Base-by-base conservation (phyloP, 1,139 yeast species). In the Nakaseomyces nivariensis region DNA sequence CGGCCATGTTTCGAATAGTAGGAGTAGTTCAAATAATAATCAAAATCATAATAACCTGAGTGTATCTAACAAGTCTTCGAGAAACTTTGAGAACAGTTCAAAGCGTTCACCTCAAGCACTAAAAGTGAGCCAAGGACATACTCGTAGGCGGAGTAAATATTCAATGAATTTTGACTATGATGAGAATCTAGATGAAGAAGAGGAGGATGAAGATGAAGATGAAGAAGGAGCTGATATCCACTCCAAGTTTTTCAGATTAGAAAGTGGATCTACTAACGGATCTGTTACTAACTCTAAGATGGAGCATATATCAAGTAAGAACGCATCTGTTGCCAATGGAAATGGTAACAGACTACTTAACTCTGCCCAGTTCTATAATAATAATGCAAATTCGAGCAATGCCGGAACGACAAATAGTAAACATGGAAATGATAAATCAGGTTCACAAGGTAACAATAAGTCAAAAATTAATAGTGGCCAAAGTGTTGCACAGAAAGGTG, bases 161-260 rank as follows among this genome's bases (percentile, higher is more conserved):
- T 58, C 60, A 9, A 55, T 62, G 54, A 61, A 58, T 32, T 60
- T 62, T 50, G 64, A 59, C 50, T 64, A 60, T 46, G 65, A 63
- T 49, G 64, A 59, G 31, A 58, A 56, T 45, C 48, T 61, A 8
- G 66, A 62, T 25, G 66, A 63, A 25, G 62, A 61, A 38, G 62
- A 60, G 10, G 68, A 63, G 22, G 66, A 63, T 26, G 66, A 64
- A 9, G 67, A 63, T 27, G 66, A 62, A 8, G 67, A 60, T 13
- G 64, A 64, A 25, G 67, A 61, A 10, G 64, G 56, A 36, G 56
- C 56, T 26, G 57, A 59, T 37, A 40, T 57, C 25, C 56, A 54
- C 17, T 55, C 61, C 2, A 54, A 54, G 40, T 61, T 61, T 51
- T 59, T 61, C 37, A 57, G 57, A 42, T 34, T 59, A 22, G 53